Conservation (phyloP, 2,329 filamentous ascomycete genomes). For the Diaporthe sp. region DNA sequence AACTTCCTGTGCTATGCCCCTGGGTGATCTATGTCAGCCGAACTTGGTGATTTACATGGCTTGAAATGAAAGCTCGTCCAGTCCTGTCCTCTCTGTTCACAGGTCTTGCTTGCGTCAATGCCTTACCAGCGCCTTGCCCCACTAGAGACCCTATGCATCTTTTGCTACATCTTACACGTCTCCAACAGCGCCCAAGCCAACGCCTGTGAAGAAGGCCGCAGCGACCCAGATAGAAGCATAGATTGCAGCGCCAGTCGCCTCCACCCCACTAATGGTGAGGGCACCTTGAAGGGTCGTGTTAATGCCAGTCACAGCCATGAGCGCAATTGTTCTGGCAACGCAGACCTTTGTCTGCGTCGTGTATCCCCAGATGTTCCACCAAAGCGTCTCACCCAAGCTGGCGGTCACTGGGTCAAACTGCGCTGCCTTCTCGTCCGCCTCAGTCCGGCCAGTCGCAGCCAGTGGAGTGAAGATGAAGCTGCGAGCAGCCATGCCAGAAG, state of each 20-base stretch:
- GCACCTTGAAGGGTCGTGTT: slow-evolving; percentile 76
- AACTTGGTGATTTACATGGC: slow-evolving; percentile 11
- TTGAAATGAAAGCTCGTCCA: background rate
- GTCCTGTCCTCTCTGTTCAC: background rate
- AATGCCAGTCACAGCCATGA: slow-evolving; percentile 69
- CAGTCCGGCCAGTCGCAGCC: slow-evolving; percentile 65
- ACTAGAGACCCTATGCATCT: background rate
- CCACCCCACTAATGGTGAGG: slow-evolving; percentile 78
- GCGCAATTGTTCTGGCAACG: slow-evolving; percentile 73
- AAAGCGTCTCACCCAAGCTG: slow-evolving; percentile 77
- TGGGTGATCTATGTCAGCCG: slow-evolving; percentile 24
- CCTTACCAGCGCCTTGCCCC: background rate
- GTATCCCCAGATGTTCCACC: slow-evolving; percentile 81
- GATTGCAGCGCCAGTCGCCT: slow-evolving; percentile 75
- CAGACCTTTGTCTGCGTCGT: slow-evolving; percentile 73
- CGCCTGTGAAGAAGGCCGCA: slow-evolving; percentile 72
- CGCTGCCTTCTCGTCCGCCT: slow-evolving; percentile 62
- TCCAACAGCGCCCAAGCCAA: slow-evolving; percentile 66
- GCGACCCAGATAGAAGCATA: slow-evolving; percentile 84
- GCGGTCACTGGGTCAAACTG: slow-evolving; percentile 76
- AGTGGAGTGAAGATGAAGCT: slow-evolving; percentile 84
- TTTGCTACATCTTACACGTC: slow-evolving; percentile 56
- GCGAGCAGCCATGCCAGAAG: slow-evolving; percentile 78
- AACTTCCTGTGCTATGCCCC: slow-evolving; percentile 29
- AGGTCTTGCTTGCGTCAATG: slow-evolving; percentile 28